Evolutionary conservation across 805 yeast genomes (phyloP), one percentile per base, ranked within the genome.

Genomic region (Candida golubevii): DNA sequence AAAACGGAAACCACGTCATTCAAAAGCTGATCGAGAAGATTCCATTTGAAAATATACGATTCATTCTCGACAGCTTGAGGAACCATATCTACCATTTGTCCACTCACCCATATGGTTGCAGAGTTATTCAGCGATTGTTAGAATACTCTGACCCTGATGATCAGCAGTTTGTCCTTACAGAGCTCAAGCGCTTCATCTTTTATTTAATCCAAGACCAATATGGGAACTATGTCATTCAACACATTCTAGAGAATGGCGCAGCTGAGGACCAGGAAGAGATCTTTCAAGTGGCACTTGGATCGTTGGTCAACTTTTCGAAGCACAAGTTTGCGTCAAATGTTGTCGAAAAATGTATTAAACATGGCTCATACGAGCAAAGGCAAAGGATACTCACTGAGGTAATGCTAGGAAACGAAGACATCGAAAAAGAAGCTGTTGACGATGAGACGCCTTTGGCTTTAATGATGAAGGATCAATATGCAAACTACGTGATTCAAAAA

Each of bases 291-390:
- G 95, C 91, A 9, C 65, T 80, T 29, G 82, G 82, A 26, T 77
- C 81, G 14, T 82, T 88, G 38, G 87, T 93, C 29, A 80, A 78
- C 42, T 84, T 89, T 47, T 87, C 97, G n/a, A 85, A 88, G 58
- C 99, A 93, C 70, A 93, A 93, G 66, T 93, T 89, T 71, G 98
- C 99, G 2, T 88, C 97, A 0, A 93, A 93, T 63, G 99, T 95
- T 28, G 96, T 93, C 53, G 99, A 93, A 64, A 89, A 88, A 62
- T 87, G 96, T 56, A 87, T 93, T 45, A 75, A 86, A 44, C 78
- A 74, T 62, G 95, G 96, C 38, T 72, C 78, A 13, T 63, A 68
- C 8, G 70, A 66, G 6, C 95, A 89, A 63, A 76, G 89, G 50
- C 65, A 69, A 47, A 60, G 71, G 33, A 77, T 91, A 34, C 77